Evolutionary conservation across 1,284 basidiomycete genomes (phyloP).

Genomic region (Mrakiaceae sp.): DNA sequence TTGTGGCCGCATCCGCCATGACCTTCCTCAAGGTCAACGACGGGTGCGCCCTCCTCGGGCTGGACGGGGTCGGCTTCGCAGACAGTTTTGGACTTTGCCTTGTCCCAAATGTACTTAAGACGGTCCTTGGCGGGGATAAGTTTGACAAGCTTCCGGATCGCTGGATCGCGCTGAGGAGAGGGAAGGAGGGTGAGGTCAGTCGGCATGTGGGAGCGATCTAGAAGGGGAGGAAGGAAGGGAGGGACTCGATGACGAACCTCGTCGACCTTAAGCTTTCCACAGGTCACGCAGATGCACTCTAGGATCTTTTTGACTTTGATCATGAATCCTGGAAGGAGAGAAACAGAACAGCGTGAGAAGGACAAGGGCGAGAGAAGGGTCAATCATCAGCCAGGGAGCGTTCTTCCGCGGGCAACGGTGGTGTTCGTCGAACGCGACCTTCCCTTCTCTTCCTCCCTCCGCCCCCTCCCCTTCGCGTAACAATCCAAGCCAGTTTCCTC

Average conservation of each 20-base stretch:
- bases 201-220: conserved; percentile 45
- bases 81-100: conserved; percentile 71
- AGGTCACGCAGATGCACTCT: conserved; percentile 97
- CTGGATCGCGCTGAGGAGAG: conserved; percentile 55
- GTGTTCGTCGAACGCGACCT: background rate
- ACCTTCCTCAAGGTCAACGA: conserved; percentile 38
- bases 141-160: conserved; percentile 69
- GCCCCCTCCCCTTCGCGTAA: background rate
- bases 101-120: conserved; percentile 72
- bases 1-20: conserved; percentile 93
- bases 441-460: background rate
- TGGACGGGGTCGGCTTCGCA: conserved; percentile 58
- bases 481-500: background rate
- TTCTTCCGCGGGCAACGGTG: too few relatives aligned
- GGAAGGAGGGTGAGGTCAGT: background rate
- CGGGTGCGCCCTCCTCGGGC: conserved; percentile 22
- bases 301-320: conserved; percentile 99
- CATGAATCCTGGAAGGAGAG: conserved; percentile 62
- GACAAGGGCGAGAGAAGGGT: background rate
- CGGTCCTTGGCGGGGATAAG: conserved; percentile 78
- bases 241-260: conserved; percentile 60
- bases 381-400: background rate
- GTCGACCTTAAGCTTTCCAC: conserved; percentile 94
- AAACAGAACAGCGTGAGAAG: background rate
- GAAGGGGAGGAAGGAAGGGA: conserved; percentile 78